phyloP scores from a whole-genome alignment of 768 basidiomycete genomes.

The Austroboletus eburneus region DNA sequence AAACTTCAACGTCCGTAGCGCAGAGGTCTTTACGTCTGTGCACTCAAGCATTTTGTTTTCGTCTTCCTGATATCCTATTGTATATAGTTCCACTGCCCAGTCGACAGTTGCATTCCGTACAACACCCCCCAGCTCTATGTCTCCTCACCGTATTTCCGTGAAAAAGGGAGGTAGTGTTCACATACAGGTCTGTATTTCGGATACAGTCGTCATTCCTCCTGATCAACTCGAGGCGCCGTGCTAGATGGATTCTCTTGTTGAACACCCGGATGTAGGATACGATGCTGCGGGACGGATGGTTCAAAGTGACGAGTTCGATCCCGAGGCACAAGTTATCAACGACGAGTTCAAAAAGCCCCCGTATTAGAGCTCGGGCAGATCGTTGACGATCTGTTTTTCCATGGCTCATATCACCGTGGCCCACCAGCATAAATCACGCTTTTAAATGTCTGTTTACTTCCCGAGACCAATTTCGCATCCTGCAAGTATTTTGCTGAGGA shows the following conservation, averaged over 20 bases:
- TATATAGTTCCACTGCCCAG: slow-evolving; percentile 36
- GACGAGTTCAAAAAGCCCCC: slow-evolving; percentile 62
- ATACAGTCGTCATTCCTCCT: background rate
- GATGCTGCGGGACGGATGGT: slow-evolving; percentile 54
- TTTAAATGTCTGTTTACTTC: background rate
- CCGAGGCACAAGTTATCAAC: slow-evolving; percentile 54
- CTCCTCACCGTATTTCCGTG: slow-evolving; percentile 23
- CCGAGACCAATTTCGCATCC: no score
- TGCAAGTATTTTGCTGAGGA: no score
- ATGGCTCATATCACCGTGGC: no score
- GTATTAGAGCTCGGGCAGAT: no score
- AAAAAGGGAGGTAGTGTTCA: slow-evolving; percentile 51
- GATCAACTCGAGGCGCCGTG: no score
- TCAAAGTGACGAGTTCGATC: slow-evolving; percentile 46
- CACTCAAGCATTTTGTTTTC: slow-evolving; percentile 20
- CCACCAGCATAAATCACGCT: no score
- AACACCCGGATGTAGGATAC: slow-evolving; percentile 45
- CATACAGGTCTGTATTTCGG: slow-evolving; percentile 44
- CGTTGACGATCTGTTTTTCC: no score
- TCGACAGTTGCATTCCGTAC: slow-evolving; percentile 62
- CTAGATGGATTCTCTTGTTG: slow-evolving; percentile 67
- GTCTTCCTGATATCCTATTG: slow-evolving; percentile 5
- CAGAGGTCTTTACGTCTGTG: slow-evolving; percentile 53
- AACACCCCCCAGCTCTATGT: slow-evolving; percentile 26
- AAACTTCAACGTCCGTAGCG: slow-evolving; percentile 47